Base-by-base conservation (phyloP, 352 stramenopile genomes). In the Pythium plurisporium region DNA sequence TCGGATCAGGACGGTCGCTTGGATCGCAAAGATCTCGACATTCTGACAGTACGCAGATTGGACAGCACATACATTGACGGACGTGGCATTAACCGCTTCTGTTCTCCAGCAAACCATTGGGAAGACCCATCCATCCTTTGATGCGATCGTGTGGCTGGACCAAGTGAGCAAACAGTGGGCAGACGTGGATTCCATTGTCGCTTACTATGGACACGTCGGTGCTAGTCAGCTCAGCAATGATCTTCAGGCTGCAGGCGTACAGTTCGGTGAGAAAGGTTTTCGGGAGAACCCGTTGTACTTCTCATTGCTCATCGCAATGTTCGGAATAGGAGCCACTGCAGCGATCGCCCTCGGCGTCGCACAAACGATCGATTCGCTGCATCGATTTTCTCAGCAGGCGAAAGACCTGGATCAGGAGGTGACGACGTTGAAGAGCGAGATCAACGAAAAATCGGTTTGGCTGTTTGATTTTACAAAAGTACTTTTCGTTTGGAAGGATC, bases 361-460 rank as follows among this genome's bases (percentile, higher is more conserved):
- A 3, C 43, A 36, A 4, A 69, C 62, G 31, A 65, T 70, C 40
- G 63, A 62, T 41, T 26, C 22, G 5, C 19, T 86, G n/a, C 26
- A 44, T 15, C 48, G 50, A 14, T 74, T 74, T 14, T 37, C 54
- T 22, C 26, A 48, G 14, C 65, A 74, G 20, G 55, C 60, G 0
- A 29, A 86, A 72, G 51, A 64, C 48, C 42, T 82, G 5, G 47
- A 78, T 61, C 64, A 68, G 4, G 65, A 82, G 31, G 52, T 67
- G 7, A 38, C 61, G 22, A 56, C 46, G 5, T 68, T 86, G 2
- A 63, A 80, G 29, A 76, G 59, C 29, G 71, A 81, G 55, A 47
- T 86, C 10, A 69, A 85, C 29, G 77, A 87, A 62, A 82, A 70
- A 58, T 56, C 47, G 55, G 77, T 82, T 54, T 30, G 55, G 33